Evolutionary conservation across 352 stramenopile genomes (phyloP).

Genomic region (Globisporangium irregulare): DNA sequence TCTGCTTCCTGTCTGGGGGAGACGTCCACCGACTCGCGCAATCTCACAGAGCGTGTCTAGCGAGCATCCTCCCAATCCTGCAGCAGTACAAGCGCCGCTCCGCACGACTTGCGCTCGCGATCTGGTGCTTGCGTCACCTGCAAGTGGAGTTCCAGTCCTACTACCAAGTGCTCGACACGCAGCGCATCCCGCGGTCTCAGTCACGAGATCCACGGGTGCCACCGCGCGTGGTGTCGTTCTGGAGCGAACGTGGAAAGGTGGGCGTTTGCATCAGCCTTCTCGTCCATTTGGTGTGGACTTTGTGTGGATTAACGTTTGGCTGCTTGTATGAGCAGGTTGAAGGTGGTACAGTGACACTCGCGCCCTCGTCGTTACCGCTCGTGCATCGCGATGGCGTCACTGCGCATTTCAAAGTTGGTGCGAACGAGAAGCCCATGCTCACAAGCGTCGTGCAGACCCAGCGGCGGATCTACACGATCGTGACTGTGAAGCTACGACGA

Average conservation of each 20-base stretch:
- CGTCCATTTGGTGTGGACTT: not conserved
- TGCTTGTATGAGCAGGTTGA: slow-evolving; percentile 21
- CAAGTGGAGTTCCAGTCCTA: slow-evolving; percentile 41
- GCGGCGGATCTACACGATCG: slow-evolving; percentile 55
- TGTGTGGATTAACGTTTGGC: not conserved
- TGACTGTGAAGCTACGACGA: slow-evolving; percentile 35
- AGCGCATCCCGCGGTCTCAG: slow-evolving; percentile 36
- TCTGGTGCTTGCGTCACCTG: slow-evolving; percentile 29
- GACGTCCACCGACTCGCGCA: slow-evolving; percentile 23
- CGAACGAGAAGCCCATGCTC: slow-evolving; percentile 44
- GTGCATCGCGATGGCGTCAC: slow-evolving; percentile 31
- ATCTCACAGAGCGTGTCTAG: slow-evolving; percentile 25
- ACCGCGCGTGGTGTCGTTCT: slow-evolving; percentile 48
- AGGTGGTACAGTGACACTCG: slow-evolving; percentile 23
- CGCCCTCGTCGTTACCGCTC: slow-evolving; percentile 24
- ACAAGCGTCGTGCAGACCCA: slow-evolving; percentile 50
- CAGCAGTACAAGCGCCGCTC: slow-evolving; percentile 22
- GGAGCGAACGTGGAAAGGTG: slow-evolving; percentile 54
- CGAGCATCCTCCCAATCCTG: slow-evolving; percentile 19
- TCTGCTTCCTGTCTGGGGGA: slow-evolving; percentile 27
- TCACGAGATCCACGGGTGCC: slow-evolving; percentile 50
- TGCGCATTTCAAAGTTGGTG: slow-evolving; percentile 21
- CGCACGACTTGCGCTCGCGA: slow-evolving; percentile 32
- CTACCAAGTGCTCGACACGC: slow-evolving; percentile 52
- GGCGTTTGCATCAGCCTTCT: not conserved